Percentiles rank a stretch among this genome's conserved stretches.
Evolutionary conservation across 345 rosid genomes (phyloP).

Genomic region (Geranium brycei): DNA sequence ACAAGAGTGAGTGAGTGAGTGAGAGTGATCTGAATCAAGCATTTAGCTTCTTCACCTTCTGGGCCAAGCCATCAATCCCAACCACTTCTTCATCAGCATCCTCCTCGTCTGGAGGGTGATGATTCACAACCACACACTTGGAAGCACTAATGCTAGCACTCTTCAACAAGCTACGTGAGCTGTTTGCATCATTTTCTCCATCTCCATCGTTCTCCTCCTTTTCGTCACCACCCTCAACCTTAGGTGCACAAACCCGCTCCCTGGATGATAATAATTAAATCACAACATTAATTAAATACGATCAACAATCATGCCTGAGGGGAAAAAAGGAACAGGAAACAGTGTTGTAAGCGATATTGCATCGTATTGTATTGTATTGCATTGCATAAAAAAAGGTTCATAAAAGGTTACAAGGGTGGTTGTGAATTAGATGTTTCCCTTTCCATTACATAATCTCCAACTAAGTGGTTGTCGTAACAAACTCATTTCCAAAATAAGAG

Average conservation of each 20-base stretch:
- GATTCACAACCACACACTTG: constrained; percentile 53
- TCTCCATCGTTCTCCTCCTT: constrained; percentile 23
- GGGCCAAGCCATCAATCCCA: constrained; percentile 31
- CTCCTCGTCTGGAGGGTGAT: constrained; percentile 28
- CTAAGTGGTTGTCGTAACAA: too few species aligned
- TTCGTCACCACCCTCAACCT: constrained; percentile 30
- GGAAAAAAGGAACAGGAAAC: too few species aligned
- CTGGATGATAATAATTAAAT: constrained; percentile 19
- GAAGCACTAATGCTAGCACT: constrained; percentile 94
- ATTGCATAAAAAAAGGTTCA: too few species aligned
- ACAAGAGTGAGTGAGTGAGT: background rate
- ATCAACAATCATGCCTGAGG: too few species aligned
- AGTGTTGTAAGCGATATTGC: too few species aligned
- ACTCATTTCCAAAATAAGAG: constrained; percentile 4
- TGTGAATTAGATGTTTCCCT: too few species aligned
- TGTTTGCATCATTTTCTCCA: constrained; percentile 27
- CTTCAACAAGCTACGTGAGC: constrained; percentile 57
- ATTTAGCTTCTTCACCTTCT: constrained; percentile 36
- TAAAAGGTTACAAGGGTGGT: too few species aligned
- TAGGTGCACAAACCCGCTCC: constrained; percentile 70
- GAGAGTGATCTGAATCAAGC: constrained; percentile 14
- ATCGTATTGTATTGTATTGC: too few species aligned
- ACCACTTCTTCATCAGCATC: constrained; percentile 39
- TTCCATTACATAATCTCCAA: too few species aligned
- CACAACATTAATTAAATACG: too few species aligned